Evolutionary conservation across 2,329 filamentous ascomycete genomes (phyloP), one percentile per base, ranked within the genome.

Genomic region (Purpureocillium takamizusanense): DNA sequence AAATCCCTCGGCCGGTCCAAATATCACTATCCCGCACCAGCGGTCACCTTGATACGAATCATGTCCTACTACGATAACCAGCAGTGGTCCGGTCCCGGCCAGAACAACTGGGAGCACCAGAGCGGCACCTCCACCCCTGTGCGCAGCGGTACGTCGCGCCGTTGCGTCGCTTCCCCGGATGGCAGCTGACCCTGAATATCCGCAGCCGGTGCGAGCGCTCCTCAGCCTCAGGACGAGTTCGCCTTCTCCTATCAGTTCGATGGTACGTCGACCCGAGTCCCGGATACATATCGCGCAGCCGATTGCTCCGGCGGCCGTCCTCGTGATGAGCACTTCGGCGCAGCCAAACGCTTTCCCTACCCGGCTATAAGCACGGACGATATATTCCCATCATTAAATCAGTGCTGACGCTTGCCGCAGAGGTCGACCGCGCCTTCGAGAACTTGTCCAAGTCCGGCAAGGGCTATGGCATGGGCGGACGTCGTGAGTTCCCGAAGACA

Each of bases 371-470:
- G 29, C 9, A 10, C 36, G 11, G 10, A 4, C 9, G 25, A 13
- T 15, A n/a, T 30, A 12, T 15, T 10, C 31, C 13, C 30, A 10
- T 14, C 8, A 6, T 29, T 4, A 31, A 14, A 16, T 14, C 9
- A 7, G 23, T 33, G 13, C 38, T 39, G 15, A 16, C 18, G 10
- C 12, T 33, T 47, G 49, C n/a, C n/a, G 36, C 56, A 95, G 92
- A 98, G 77, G 88, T 98, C 53, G 92, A 97, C 50, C 83, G 90
- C 59, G 90, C 90, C 51, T 81, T 90, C 55, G 92, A 97, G 57
- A 97, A 97, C 63, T 76, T 98, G 44, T 76, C 90, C 56, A 97
- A 97, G 75, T 95, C 89, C 61, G 89, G 89, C 55, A 97, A 97
- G 72, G 81, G 89, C 67, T 92, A 90, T 65, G 78, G 74, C 55